Conservation (phyloP, 208 protist species). For the Acanthamoeba rhysodes region DNA sequence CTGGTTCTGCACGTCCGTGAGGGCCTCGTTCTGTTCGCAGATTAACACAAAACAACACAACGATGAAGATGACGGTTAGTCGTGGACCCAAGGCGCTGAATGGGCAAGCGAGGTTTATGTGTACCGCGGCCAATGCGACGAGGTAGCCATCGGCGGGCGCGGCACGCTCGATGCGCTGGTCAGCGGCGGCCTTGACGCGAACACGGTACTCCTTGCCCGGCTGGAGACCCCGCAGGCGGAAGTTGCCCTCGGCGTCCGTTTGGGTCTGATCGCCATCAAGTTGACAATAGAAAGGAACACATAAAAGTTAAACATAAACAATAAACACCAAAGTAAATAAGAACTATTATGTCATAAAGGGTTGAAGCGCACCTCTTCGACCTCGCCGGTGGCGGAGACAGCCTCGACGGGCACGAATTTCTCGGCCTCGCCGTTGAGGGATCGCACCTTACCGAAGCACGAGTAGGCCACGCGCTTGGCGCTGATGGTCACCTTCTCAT, state of each 20-base stretch:
- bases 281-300: neutral
- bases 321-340: too few species aligned
- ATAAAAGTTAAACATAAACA: too few species aligned
- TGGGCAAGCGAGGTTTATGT: neutral
- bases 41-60: neutral
- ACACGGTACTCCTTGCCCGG: conserved; percentile 60
- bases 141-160: conserved; percentile 3
- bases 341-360: too few species aligned
- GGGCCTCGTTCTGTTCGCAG: neutral
- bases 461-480: conserved; percentile 59
- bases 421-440: conserved; percentile 68
- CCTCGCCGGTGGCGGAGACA: conserved; percentile 33
- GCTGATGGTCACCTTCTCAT: conserved; percentile 8
- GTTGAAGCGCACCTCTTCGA: conserved; percentile 1
- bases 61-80: neutral
- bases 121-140: neutral
- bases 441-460: conserved; percentile 54
- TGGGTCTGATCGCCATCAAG: neutral
- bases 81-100: neutral
- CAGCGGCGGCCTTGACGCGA: conserved; percentile 20
- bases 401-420: conserved; percentile 73
- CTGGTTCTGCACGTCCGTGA: conserved; percentile 2
- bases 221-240: conserved; percentile 66
- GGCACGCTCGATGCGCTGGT: conserved; percentile 62
- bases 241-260: conserved; percentile 63